phyloP scores from a whole-genome alignment of 2,329 filamentous ascomycete genomes.

The Colletotrichum brevisporum region DNA sequence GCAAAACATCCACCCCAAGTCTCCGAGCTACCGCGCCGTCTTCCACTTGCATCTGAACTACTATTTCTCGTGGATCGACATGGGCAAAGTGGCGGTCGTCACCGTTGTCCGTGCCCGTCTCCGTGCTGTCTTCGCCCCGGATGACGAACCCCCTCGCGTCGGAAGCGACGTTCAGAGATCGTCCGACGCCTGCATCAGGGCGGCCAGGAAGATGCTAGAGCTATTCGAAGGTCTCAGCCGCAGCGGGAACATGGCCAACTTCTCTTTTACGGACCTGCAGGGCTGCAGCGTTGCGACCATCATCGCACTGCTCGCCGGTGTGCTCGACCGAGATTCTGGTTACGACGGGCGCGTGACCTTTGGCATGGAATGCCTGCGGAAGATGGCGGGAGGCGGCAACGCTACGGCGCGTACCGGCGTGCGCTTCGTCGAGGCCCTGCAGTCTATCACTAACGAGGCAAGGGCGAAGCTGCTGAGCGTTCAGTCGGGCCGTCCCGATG shows the following conservation, averaged over 20 bases:
- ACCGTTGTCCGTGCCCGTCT: conserved; percentile 48
- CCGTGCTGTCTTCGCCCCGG: conserved; percentile 38
- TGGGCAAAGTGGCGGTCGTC: conserved; percentile 52
- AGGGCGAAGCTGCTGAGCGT: conserved; percentile 35
- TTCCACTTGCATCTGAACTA: conserved; percentile 55
- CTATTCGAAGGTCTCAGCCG: conserved; percentile 49
- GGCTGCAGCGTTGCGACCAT: conserved; percentile 56
- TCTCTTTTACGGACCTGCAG: conserved; percentile 57
- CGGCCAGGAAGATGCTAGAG: conserved; percentile 49
- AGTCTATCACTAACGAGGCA: conserved; percentile 44
- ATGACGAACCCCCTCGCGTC: conserved; percentile 14
- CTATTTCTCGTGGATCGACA: conserved; percentile 53
- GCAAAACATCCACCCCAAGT: conserved; percentile 46
- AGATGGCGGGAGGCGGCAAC: conserved; percentile 51
- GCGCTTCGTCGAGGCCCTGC: conserved; percentile 45
- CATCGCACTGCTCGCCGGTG: conserved; percentile 50
- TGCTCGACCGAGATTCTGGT: conserved; percentile 50
- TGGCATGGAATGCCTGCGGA: conserved; percentile 49
- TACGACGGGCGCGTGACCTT: conserved; percentile 49
- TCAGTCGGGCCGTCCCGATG: background rate
- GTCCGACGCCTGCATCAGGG: conserved; percentile 48
- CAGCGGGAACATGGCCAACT: conserved; percentile 50
- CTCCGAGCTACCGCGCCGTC: conserved; percentile 49
- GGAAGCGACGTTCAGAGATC: conserved; percentile 40
- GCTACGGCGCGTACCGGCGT: conserved; percentile 45